Base-by-base conservation (phyloP, 1,139 yeast genomes). In the Protomyces gravidus region DNA sequence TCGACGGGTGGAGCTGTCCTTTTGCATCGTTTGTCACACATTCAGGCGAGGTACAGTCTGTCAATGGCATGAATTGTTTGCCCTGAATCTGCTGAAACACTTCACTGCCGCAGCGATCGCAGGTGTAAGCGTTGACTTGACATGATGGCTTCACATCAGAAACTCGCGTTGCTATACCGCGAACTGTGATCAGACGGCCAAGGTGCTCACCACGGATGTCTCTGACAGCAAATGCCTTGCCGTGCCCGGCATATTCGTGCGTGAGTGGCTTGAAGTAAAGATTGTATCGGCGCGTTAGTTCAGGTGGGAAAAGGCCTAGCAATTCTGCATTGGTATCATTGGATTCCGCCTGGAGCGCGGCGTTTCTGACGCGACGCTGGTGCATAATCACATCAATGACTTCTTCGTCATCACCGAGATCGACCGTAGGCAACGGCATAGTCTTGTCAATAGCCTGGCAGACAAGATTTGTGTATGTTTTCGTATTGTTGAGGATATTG, bases 31-130 rank as follows among this genome's bases (percentile, higher is more conserved):
- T 90, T 63, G 81, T 82, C 61, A 75, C 72, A 76, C 99, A 94
- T 65, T 83, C 84, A 23, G 80, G 80, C 1, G 97, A 87, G 2
- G 88, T 83, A 75, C 99, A 94, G 69, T 89, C 95, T 1, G 78
- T 71, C 62, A 90, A 76, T 9, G 98, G 99, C 45, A 87, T 83
- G 73, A 89, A 94, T 45, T 89, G 84, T 69, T 84, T 83, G 36
- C 92, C 76, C 66, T 82, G 85, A 66, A 94, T 95, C 72, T 92
- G 97, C 75, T 92, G 98, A 76, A 94, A 94, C 62, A 89, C 84
- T 74, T 94, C 99, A 71, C 82, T 86, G 50, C 98, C 99, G 77
- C 99, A 94, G 68, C 87, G 86, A 72, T 94, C 98, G 75, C 99
- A 94, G 2, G 97, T 88, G 71, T 92, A 94, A 0, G 98, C 98